Conservation (phyloP, 1,139 yeast genomes). For the Barnettozyma hawaiiensis region DNA sequence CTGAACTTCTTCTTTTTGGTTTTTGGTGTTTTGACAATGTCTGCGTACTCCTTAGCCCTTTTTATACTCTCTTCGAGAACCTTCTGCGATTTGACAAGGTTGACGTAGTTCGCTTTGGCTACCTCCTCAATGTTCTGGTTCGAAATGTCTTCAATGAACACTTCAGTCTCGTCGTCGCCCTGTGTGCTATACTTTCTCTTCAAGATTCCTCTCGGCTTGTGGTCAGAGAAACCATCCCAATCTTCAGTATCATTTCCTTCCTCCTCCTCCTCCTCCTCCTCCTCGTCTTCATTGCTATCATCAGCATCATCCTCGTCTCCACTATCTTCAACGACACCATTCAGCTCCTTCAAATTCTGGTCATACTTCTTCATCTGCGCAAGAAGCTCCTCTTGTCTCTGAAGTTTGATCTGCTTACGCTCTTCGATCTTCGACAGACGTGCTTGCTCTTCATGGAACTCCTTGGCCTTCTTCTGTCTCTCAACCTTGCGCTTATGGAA, state of each 20-base stretch:
- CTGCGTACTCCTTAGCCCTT: slow-evolving; percentile 70
- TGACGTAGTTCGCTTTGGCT: slow-evolving; percentile 60
- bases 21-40: slow-evolving; percentile 39
- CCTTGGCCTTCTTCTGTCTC: slow-evolving; percentile 81
- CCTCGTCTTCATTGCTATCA: slow-evolving; percentile 16
- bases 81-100: slow-evolving; percentile 52
- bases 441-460: slow-evolving; percentile 68
- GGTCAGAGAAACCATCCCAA: slow-evolving; percentile 40
- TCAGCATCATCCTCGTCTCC: slow-evolving; percentile 34
- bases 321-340: slow-evolving; percentile 22
- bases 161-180: slow-evolving; percentile 40
- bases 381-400: slow-evolving; percentile 59
- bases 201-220: slow-evolving; percentile 31
- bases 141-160: slow-evolving; percentile 53
- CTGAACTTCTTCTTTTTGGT: slow-evolving; percentile 63
- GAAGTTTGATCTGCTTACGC: slow-evolving; percentile 60
- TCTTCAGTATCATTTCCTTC: slow-evolving; percentile 27
- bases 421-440: slow-evolving; percentile 71
- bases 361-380: slow-evolving; percentile 56
- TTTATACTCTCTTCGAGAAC: slow-evolving; percentile 59
- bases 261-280: slow-evolving; percentile 21
- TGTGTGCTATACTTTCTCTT: slow-evolving; percentile 31
- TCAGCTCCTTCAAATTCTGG: slow-evolving; percentile 45
- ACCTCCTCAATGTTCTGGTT: slow-evolving; percentile 45
- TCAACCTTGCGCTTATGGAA: slow-evolving; percentile 90